Evolutionary conservation across 192 early-diverging fungal genomes (phyloP), one percentile per base, ranked within the genome.

Genomic region (Martensiomyces pterosporus): DNA sequence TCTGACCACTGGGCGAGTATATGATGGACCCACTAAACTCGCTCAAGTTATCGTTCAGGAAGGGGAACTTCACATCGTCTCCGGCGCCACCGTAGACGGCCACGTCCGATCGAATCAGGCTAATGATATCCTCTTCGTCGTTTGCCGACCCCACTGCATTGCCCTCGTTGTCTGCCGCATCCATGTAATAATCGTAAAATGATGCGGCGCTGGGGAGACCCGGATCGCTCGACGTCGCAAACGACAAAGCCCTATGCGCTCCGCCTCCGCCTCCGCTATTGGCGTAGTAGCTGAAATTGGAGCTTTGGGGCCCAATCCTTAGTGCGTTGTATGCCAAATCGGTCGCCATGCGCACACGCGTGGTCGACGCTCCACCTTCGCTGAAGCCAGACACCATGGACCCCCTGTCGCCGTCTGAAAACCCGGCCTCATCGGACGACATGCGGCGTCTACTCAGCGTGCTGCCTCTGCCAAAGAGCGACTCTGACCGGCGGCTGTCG

Each of bases 61-160:
- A 72, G 3, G 69, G 69, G n/a, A 72, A 72, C 37, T 72, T 72
- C 5, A 65, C 53, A 34, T 72, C 69, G 8, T 72, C 69, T 37
- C 40, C 50, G 4, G 67, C 55, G 19, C 61, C 62, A 33, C 60
- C 48, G 32, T 72, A 72, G 13, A 72, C 60, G 16, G 68, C 68
- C 0, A 72, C 54, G 21, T 72, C 68, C 32, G 61, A 64, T 8
- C 61, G 61, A 18, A 72, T 49, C 16, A 64, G 14, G 35, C 68
- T 72, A 19, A 52, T 43, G 16, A 62, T 59, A 25, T 72, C 65
- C 16, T 59, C 61, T 38, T 29, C 26, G 8, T 39, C 39, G 39
- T 24, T 17, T 39, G 24, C 46, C 47, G 5, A 32, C 29, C 29
- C 29, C n/a, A n/a, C n/a, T n/a, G n/a, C n/a, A n/a, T n/a, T n/a